Base-by-base conservation (phyloP, 2,329 filamentous ascomycete genomes). In the Alternaria sp. region DNA sequence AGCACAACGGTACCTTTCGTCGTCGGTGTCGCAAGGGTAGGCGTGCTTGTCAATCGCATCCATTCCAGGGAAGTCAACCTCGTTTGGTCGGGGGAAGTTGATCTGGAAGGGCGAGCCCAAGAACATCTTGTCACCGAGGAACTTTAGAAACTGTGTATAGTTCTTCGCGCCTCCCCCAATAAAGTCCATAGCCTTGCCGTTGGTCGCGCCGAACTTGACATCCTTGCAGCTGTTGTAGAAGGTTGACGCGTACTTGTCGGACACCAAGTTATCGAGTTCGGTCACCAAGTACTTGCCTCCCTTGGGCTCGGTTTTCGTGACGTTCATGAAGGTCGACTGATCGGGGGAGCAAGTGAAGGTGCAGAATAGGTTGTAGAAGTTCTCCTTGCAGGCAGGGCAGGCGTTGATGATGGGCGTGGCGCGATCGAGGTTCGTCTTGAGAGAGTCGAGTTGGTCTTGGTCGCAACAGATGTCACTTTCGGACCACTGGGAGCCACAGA, bases 181-280 rank as follows among this genome's bases (percentile, higher is more conserved):
- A 69, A 99, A 88, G 69, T 94, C 90, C 86, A 99, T 99, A 14
- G 94, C 95, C 71, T 90, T 93, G 60, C 91, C 90, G 73, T 97
- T 97, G 40, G 94, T 93, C 6, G 93, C 90, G 34, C 95, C 95
- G 72, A 98, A 97, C 75, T 99, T 99, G 79, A 99, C 94, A 77
- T 99, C 93, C 79, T 98, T 98, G 82, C 95, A 99, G 80, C 95
- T 99, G 78, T 97, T 86, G 76, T 93, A 99, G 80, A 99, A 96
- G 1, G 91, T 93, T 8, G 86, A 84, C 41, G 92, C 93, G 75
- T 96, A 98, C 52, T 90, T 84, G 56, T 93, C 84, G 2, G 92
- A 92, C 68, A 97, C 88, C 5, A 98, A 81, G 72, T 97, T 94
- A 73, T 97, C 93, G 23, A 99, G 80, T 80, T 97, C 92, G 1